Conservation (phyloP, 73 alveolate species). For the Paramecium octaurelia region DNA sequence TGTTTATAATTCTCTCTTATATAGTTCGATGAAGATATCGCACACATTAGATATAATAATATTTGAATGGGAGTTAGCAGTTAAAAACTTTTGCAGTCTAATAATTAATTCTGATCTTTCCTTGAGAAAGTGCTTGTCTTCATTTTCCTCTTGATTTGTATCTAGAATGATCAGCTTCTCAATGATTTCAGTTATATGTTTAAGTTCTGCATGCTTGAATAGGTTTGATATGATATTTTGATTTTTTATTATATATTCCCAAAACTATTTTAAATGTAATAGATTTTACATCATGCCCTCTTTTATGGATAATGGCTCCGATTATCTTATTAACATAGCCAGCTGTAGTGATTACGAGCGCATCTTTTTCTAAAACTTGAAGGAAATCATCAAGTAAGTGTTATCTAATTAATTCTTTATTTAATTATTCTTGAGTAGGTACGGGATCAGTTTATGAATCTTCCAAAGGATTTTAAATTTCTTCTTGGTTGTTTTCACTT, state of each 20-base stretch:
- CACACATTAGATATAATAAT: neutral
- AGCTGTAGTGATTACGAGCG: neutral
- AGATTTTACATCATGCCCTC: constrained; percentile 24
- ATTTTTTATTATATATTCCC: neutral
- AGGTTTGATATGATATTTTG: neutral
- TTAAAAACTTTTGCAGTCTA: neutral
- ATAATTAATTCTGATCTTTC: neutral
- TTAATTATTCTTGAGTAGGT: neutral
- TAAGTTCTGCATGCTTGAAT: neutral
- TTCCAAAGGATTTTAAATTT: neutral
- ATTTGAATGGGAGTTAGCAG: neutral
- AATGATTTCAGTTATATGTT: constrained; percentile 19
- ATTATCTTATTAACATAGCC: constrained; percentile 16
- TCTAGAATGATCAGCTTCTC: neutral
- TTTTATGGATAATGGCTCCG: neutral
- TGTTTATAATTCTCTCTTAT: neutral
- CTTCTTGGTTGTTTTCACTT: neutral
- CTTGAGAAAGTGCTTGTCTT: neutral
- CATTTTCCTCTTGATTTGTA: neutral
- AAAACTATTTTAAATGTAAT: neutral
- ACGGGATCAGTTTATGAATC: neutral
- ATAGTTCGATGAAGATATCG: neutral
- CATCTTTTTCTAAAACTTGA: neutral
- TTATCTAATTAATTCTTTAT: neutral
- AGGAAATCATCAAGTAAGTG: neutral